A percentile compares a stretch with the other conserved stretches of the same genome.
phyloP scores from a whole-genome alignment of 1,284 basidiomycete genomes.

The Agroathelia rolfsii region DNA sequence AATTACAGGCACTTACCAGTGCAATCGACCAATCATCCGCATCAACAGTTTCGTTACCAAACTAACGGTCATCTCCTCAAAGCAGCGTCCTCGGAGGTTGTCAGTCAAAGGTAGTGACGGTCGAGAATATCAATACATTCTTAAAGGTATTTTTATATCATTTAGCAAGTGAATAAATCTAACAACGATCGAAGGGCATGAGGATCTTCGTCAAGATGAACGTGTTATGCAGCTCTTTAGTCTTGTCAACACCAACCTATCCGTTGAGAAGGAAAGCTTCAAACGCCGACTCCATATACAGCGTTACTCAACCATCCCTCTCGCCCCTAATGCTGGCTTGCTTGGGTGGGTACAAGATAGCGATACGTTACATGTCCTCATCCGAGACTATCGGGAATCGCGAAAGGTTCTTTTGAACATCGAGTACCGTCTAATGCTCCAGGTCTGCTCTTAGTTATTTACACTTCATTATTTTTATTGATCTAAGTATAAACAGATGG shows the following conservation, averaged over 20 bases:
- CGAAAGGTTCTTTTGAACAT: slow-evolving; percentile 97
- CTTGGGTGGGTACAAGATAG: slow-evolving; percentile 95
- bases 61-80: slow-evolving; percentile 91
- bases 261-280: slow-evolving; percentile 91
- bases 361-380: slow-evolving; percentile 96
- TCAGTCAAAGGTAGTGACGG: slow-evolving; percentile 89
- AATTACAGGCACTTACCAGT: slow-evolving; percentile 79
- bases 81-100: slow-evolving; percentile 90
- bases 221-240: slow-evolving; percentile 99
- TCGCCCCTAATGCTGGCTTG: slow-evolving; percentile 94
- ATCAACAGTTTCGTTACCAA: slow-evolving; percentile 84
- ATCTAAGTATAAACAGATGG: no score
- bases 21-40: slow-evolving; percentile 77
- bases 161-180: neutral
- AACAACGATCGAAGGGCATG: slow-evolving; percentile 80
- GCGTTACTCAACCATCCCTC: slow-evolving; percentile 86
- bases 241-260: slow-evolving; percentile 90
- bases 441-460: slow-evolving; percentile 34
- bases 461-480: neutral
- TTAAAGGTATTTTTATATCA: slow-evolving; percentile 60
- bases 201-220: slow-evolving; percentile 98
- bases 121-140: slow-evolving; percentile 84
- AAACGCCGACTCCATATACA: slow-evolving; percentile 95
- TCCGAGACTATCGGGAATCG: slow-evolving; percentile 91
- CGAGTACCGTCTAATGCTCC: slow-evolving; percentile 96